Conservation (phyloP, 179 eudicot genomes). For the Pouteria campechiana region DNA sequence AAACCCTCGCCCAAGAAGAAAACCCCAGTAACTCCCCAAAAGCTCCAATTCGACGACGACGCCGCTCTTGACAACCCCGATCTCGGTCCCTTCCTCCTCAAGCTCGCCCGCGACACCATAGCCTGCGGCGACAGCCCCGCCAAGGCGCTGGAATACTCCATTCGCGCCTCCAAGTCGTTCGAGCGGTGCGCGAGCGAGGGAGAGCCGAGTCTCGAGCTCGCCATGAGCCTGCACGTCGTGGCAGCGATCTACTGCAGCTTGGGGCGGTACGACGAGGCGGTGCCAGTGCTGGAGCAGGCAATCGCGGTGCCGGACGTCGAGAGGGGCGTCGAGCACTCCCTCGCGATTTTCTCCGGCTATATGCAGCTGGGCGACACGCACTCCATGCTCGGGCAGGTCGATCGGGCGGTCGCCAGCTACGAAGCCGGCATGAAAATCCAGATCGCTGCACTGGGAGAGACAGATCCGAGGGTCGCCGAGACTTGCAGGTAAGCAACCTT, state of each 20-base stretch:
- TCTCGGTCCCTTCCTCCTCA: slow-evolving; percentile 89
- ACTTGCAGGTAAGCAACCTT: slow-evolving; percentile 60
- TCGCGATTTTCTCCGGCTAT: slow-evolving; percentile 82
- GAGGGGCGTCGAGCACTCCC: slow-evolving; percentile 72
- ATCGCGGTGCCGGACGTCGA: slow-evolving; percentile 56
- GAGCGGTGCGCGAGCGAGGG: slow-evolving; percentile 67
- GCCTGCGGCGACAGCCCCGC: slow-evolving; percentile 81
- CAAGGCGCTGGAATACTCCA: slow-evolving; percentile 79
- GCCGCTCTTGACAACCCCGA: slow-evolving; percentile 87
- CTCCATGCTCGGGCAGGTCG: slow-evolving; percentile 86
- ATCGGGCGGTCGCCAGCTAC: slow-evolving; percentile 62
- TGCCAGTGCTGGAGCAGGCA: slow-evolving; percentile 77
- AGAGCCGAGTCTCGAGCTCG: slow-evolving; percentile 71
- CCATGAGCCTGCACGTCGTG: slow-evolving; percentile 84
- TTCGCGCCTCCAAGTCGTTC: slow-evolving; percentile 74
- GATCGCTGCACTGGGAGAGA: slow-evolving; percentile 69
- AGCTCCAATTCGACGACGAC: slow-evolving; percentile 26
- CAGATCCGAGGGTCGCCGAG: slow-evolving; percentile 92
- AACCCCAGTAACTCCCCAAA: slow-evolving; percentile 17
- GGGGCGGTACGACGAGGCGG: slow-evolving; percentile 78
- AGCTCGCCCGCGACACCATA: slow-evolving; percentile 75
- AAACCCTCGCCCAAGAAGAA: slow-evolving; percentile 79
- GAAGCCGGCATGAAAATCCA: slow-evolving; percentile 73
- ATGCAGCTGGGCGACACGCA: slow-evolving; percentile 97
- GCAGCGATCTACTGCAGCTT: slow-evolving; percentile 92